Evolutionary conservation across 805 yeast species (phyloP).

Genomic region (Pichia californica): DNA sequence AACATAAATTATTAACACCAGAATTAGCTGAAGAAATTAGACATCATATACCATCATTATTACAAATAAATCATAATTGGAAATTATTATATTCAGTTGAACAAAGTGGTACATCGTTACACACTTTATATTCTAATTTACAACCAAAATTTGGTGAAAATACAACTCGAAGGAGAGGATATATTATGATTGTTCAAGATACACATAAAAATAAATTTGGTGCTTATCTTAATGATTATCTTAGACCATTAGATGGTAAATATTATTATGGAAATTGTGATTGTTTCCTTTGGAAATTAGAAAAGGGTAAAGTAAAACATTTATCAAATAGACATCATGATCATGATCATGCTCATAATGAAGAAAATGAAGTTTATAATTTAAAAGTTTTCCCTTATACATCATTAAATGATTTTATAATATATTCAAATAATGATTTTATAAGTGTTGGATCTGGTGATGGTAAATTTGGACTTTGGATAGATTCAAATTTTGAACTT

Average conservation of each 20-base stretch:
- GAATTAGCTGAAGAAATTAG: conserved; percentile 74
- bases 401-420: conserved; percentile 78
- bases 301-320: conserved; percentile 33
- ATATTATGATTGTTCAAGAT: conserved; percentile 68
- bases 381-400: conserved; percentile 84
- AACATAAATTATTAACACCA: conserved; percentile 43
- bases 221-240: conserved; percentile 65
- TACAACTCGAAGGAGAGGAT: conserved; percentile 43
- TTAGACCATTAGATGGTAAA: conserved; percentile 63
- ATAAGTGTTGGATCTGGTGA: conserved; percentile 87
- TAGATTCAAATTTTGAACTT: conserved; percentile 61
- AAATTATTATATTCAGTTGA: conserved; percentile 73
- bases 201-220: conserved; percentile 63
- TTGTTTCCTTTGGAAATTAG: conserved; percentile 86
- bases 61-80: conserved; percentile 79
- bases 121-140: conserved; percentile 61
- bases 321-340: too few species aligned
- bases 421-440: conserved; percentile 72
- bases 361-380: background rate
- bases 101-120: conserved; percentile 85
- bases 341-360: background rate
- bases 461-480: conserved; percentile 89
- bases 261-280: conserved; percentile 92
- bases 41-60: conserved; percentile 64
- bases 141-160: conserved; percentile 38